Base-by-base conservation (phyloP, 768 basidiomycete species). In the Baorangia bicolor region DNA sequence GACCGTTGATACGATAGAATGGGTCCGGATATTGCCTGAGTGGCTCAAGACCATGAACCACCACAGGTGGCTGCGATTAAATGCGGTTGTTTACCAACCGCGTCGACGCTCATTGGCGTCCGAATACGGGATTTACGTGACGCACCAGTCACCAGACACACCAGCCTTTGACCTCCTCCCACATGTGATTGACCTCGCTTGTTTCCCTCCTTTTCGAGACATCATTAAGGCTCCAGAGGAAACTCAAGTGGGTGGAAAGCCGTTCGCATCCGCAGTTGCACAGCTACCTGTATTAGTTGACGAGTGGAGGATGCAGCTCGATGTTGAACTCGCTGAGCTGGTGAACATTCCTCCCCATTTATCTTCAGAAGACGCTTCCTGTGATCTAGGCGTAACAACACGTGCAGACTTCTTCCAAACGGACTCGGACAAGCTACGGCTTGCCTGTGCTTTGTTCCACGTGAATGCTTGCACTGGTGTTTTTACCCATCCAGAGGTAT, bases 371-470 rank as follows among this genome's bases (percentile, higher is more conserved):
- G 35, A 49, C 2, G 8, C 12, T 5, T 44, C 18, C 18, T 4
- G 31, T 27, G 10, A 11, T n/a, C 34, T 2, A 7, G 23, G 16
- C 5, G 18, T 18, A 7, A 14, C 23, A n/a, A 13, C 34, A 18
- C 18, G 2, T 27, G 4, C 34, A 12, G 34, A 25, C 12, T 5
- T 5, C 4, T 14, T 25, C 18, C 33, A 11, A 13, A 35, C 21
- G 6, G 33, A 12, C 18, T 20, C 14, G 13, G 38, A 31, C 21
- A 53, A 40, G 27, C 33, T 53, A 23, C 35, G 13, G 4, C n/a
- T 59, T 9, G 57, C 56, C 16, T 58, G 57, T 38, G 50, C 50
- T 21, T 11, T 50, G 43, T 50, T 58, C 55, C 4, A 20, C 8
- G 21, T 11, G 8, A 2, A 1, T 11, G 31, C n/a, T n/a, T n/a